These are phyloP conservation scores for Vicia faba DNA, from an alignment of 306 rosid species.

Conservation along the genomic window DNA sequence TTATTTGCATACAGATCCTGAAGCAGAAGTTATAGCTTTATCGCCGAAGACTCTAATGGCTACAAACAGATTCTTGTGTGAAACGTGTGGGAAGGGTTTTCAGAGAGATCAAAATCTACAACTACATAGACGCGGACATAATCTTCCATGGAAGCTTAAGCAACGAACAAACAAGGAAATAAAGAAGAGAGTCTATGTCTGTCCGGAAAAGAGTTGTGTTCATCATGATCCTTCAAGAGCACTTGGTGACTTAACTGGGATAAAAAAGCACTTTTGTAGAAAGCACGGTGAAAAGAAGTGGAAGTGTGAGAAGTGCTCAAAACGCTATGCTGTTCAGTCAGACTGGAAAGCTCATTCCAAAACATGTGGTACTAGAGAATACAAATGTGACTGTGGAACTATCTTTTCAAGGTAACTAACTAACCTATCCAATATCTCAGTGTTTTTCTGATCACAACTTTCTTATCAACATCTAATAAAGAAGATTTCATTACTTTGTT, in stretches of 20 bases:
- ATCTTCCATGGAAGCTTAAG: conserved; percentile 94
- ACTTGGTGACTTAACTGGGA: conserved; percentile 86
- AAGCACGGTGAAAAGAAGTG: conserved; percentile 95
- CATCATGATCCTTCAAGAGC: conserved; percentile 83
- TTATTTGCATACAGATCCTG: conserved; percentile 63
- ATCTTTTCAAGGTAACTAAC: conserved; percentile 75
- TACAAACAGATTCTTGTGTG: conserved; percentile 81
- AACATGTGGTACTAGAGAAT: conserved; percentile 88
- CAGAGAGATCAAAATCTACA: conserved; percentile 93
- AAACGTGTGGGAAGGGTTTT: conserved; percentile 83
- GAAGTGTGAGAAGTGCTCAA: conserved; percentile 91
- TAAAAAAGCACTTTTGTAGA: conserved; percentile 90
- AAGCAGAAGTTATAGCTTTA: conserved; percentile 85
- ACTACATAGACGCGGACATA: conserved; percentile 82
- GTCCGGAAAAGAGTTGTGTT: conserved; percentile 82
- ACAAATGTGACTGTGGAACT: conserved; percentile 91
- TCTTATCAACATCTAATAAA: background rate
- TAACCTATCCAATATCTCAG: background rate
- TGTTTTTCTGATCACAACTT: background rate
- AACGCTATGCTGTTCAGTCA: conserved; percentile 87
- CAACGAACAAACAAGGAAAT: conserved; percentile 71
- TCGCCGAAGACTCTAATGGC: conserved; percentile 91
- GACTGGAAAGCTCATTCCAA: conserved; percentile 94
- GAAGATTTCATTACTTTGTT: background rate
- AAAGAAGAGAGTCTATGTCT: conserved; percentile 78